Evolutionary conservation across 345 rosid species (phyloP).

Genomic region (Turritis glabra): DNA sequence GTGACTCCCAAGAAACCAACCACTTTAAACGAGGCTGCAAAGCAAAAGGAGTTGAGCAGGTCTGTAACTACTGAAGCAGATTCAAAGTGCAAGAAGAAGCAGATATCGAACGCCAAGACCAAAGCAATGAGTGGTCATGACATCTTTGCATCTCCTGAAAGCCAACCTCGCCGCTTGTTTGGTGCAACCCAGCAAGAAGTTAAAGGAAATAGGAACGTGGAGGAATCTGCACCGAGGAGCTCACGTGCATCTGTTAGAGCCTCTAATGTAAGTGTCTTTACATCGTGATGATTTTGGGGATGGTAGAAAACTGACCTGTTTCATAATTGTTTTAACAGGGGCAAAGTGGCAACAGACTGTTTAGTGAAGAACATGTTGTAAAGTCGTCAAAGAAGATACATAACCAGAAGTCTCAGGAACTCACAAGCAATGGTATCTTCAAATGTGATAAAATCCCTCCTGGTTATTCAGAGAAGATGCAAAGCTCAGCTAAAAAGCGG

Average conservation of each 20-base stretch:
- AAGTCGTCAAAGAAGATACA: slow-evolving; percentile 70
- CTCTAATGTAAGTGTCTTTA: slow-evolving; percentile 43
- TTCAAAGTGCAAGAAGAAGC: slow-evolving; percentile 56
- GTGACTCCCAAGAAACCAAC: slow-evolving; percentile 66
- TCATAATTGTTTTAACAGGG: slow-evolving; percentile 40
- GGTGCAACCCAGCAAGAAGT: slow-evolving; percentile 35
- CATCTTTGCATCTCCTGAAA: slow-evolving; percentile 60
- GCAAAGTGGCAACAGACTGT: slow-evolving; percentile 48
- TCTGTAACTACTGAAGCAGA: slow-evolving; percentile 51
- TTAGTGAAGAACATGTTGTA: slow-evolving; percentile 50
- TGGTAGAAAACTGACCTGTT: background rate
- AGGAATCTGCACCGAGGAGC: slow-evolving; percentile 54
- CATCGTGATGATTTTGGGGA: background rate
- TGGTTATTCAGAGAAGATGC: slow-evolving; percentile 66
- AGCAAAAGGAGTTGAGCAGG: slow-evolving; percentile 74
- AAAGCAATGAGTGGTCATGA: slow-evolving; percentile 73
- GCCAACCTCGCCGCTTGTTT: slow-evolving; percentile 48
- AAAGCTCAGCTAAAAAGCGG: slow-evolving; percentile 62
- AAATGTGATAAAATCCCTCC: slow-evolving; percentile 57
- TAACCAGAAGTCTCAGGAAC: slow-evolving; percentile 56
- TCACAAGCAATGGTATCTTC: slow-evolving; percentile 75
- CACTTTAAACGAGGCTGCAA: slow-evolving; percentile 60
- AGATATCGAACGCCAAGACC: slow-evolving; percentile 58
- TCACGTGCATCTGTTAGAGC: slow-evolving; percentile 53
- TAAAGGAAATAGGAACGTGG: slow-evolving; percentile 23